phyloP scores from a whole-genome alignment of 108 stramenopile species.

The Poteriospumella lacustris region DNA sequence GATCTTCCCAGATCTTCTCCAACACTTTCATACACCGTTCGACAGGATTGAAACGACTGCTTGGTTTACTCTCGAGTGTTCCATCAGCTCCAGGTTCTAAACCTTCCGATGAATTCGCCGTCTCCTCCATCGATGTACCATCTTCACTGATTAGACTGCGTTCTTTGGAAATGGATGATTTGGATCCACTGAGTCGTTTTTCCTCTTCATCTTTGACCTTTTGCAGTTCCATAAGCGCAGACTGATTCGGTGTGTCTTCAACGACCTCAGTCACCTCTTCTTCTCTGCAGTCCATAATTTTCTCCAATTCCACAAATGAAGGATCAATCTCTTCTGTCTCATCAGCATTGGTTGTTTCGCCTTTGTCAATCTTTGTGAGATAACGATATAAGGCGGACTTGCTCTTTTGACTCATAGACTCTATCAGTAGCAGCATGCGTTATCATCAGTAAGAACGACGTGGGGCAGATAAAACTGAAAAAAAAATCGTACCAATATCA shows the following conservation, averaged over 20 bases:
- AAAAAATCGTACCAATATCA: conserved; percentile 52
- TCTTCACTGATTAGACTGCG: not conserved
- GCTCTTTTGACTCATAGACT: conserved; percentile 44
- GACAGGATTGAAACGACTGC: conserved; percentile 34
- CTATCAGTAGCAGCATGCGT: not conserved
- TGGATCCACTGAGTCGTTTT: conserved; percentile 11
- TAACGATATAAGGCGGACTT: conserved; percentile 75
- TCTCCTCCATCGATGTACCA: not conserved
- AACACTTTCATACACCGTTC: conserved; percentile 41
- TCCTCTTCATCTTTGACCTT: conserved; percentile 66
- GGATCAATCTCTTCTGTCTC: conserved; percentile 78
- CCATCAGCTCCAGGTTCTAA: not conserved
- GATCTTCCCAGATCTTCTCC: conserved; percentile 44
- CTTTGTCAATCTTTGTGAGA: conserved; percentile 70
- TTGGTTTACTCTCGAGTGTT: no score
- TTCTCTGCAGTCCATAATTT: conserved; percentile 75
- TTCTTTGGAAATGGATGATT: not conserved
- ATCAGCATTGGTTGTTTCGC: conserved; percentile 65
- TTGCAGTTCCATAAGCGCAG: conserved; percentile 72
- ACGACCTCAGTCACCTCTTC: conserved; percentile 69
- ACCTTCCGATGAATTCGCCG: not conserved
- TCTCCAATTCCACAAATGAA: conserved; percentile 64
- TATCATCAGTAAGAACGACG: not conserved
- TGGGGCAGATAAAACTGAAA: not conserved
- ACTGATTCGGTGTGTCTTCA: conserved; percentile 40